Conservation (phyloP, 805 yeast genomes). For the Kluyveromyces aestuarii region DNA sequence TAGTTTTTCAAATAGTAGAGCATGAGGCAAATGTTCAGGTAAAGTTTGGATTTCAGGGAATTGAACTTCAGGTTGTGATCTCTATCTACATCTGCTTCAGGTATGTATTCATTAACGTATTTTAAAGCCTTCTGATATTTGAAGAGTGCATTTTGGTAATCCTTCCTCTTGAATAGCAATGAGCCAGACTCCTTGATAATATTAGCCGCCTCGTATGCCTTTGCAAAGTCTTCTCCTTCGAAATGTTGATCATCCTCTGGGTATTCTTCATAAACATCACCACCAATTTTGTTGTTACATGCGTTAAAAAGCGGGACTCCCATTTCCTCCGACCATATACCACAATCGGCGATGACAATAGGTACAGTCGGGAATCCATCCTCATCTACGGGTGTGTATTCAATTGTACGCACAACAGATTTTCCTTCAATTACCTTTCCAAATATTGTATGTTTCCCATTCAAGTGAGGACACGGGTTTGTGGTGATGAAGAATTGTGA, state of each 20-base stretch:
- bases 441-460: conserved; percentile 68
- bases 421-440: conserved; percentile 64
- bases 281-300: conserved; percentile 50
- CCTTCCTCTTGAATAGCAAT: conserved; percentile 44
- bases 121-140: conserved; percentile 61
- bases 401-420: conserved; percentile 59
- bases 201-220: conserved; percentile 40
- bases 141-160: conserved; percentile 41
- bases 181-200: conserved; percentile 64
- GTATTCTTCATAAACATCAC: conserved; percentile 65
- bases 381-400: conserved; percentile 38
- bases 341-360: conserved; percentile 48
- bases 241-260: conserved; percentile 65
- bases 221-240: conserved; percentile 46
- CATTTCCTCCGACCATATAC: conserved; percentile 48
- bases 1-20: conserved; percentile 42
- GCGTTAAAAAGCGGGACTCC: conserved; percentile 55
- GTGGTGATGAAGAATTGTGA: conserved; percentile 70
- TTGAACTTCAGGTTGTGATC: conserved; percentile 41
- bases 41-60: conserved; percentile 34
- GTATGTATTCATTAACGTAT: conserved; percentile 62
- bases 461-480: conserved; percentile 61
- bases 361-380: conserved; percentile 35
- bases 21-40: conserved; percentile 48
- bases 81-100: conserved; percentile 55